These are phyloP conservation scores for Paralagenidium karlingii DNA, from an alignment of 352 stramenopile species.

Conservation along the genomic window DNA sequence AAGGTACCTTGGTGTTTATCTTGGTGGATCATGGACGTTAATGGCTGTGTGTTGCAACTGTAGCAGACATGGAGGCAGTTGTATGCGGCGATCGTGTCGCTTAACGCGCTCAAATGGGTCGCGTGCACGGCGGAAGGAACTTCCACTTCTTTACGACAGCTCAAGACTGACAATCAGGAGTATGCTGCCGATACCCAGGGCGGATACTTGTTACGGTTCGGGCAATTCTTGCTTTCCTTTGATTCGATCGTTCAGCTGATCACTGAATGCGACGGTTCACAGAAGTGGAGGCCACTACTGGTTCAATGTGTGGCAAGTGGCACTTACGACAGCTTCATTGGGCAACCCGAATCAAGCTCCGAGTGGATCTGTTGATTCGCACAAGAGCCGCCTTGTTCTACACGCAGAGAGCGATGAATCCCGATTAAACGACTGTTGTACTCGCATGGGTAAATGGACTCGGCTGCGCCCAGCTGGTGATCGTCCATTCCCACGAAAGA, in stretches of 20 bases:
- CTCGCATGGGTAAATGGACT: slow-evolving; percentile 30
- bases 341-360: background rate
- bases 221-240: background rate
- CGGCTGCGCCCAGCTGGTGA: slow-evolving; percentile 29
- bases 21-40: background rate
- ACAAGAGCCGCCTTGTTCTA: background rate
- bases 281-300: slow-evolving; percentile 65
- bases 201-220: slow-evolving; percentile 31
- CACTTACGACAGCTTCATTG: slow-evolving; percentile 11
- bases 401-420: background rate
- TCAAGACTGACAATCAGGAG: slow-evolving; percentile 64
- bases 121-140: slow-evolving; percentile 21
- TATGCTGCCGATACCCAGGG: slow-evolving; percentile 26
- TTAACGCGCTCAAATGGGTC: slow-evolving; percentile 26
- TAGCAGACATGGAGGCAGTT: slow-evolving; percentile 36
- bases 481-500: slow-evolving; percentile 31
- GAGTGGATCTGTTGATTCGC: background rate
- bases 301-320: slow-evolving; percentile 48
- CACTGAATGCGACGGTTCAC: background rate
- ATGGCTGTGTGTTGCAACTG: background rate
- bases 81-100: slow-evolving; percentile 30
- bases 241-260: background rate
- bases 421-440: background rate
- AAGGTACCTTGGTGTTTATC: slow-evolving; percentile 5
- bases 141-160: slow-evolving; percentile 19